phyloP scores from a whole-genome alignment of 2,329 filamentous ascomycete genomes.

The Tolypocladium inflatum region DNA sequence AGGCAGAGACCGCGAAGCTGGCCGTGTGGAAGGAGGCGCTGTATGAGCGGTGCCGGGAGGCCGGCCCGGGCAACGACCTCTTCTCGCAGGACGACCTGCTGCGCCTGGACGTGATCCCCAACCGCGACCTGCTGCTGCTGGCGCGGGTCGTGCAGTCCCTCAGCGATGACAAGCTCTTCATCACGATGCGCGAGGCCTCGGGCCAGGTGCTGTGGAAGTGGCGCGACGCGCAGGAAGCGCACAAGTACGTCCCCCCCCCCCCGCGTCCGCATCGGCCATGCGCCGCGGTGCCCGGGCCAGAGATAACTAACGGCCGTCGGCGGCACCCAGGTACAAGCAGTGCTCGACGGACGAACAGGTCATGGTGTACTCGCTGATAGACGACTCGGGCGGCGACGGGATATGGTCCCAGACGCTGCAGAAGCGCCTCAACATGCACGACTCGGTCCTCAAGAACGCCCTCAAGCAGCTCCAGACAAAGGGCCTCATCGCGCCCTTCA shows the following conservation, averaged over 20 bases:
- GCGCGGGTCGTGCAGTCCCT: slow-evolving; percentile 47
- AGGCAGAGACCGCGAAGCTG: slow-evolving; percentile 31
- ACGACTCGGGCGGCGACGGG: slow-evolving; percentile 73
- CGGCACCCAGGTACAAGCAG: slow-evolving; percentile 41
- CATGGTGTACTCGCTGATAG: slow-evolving; percentile 82
- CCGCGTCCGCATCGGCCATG: background rate
- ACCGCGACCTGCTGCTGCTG: slow-evolving; percentile 44
- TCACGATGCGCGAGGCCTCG: slow-evolving; percentile 30
- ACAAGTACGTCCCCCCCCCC: slow-evolving; percentile 37
- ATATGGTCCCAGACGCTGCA: slow-evolving; percentile 89
- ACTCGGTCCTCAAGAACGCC: slow-evolving; percentile 68
- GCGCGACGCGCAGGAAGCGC: slow-evolving; percentile 49
- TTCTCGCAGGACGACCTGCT: slow-evolving; percentile 52
- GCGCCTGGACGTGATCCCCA: slow-evolving; percentile 46
- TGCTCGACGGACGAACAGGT: slow-evolving; percentile 63
- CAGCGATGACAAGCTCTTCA: slow-evolving; percentile 50
- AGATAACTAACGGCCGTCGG: background rate
- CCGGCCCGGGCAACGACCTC: slow-evolving; percentile 34
- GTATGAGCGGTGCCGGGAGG: slow-evolving; percentile 45
- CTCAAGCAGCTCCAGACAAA: slow-evolving; percentile 78
- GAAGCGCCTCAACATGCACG: slow-evolving; percentile 70
- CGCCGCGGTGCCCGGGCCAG: no score
- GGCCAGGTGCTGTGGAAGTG: slow-evolving; percentile 43
- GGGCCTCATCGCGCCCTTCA: slow-evolving; percentile 77
- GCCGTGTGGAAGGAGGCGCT: slow-evolving; percentile 44